Base-by-base conservation (phyloP, 2,329 filamentous ascomycete species). In the Neospermospora avenae region DNA sequence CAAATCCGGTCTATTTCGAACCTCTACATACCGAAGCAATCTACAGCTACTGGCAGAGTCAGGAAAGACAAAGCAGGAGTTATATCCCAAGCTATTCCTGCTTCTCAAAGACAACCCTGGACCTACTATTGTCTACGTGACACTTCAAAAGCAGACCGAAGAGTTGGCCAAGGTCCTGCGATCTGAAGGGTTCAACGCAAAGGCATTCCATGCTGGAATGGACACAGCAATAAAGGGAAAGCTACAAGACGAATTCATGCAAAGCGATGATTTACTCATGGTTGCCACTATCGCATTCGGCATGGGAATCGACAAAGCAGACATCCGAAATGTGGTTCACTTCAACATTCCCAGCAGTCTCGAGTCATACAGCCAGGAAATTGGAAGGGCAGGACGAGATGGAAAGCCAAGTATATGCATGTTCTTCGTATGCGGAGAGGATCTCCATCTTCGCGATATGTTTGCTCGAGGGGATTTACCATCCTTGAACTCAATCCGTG, bases 401-500 rank as follows among this genome's bases (percentile, higher is more conserved):
- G 82, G 82, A 0, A 74, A 77, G 39, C 65, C 74, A 0, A 84
- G 82, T 58, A 75, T 77, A 24, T 87, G 84, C 68, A 77, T 85
- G 73, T 77, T 85, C 46, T 85, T 81, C 62, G 74, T 86, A 3
- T 83, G 81, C 42, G 77, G 76, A 0, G 78, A 83, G 44, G 84
- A 86, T 63, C 81, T 84, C 44, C 80, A 84, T 68, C 68, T 85
- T 14, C 78, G 80, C 11, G 84, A 87, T 63, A 79, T 81, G 62
- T 86, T 87, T 68, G 80, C 82, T 0, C 77, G 83, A 7, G 82
- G 84, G 0, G 84, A 87, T 60, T 71, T 86, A 0, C 84, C 84
- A 0, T 84, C 83, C 2, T 73, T 72, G 0, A 68, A 74, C 8
- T 83, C 81, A 0, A 70, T 87, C 0, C 72, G 70, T 3, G 67